phyloP scores from a whole-genome alignment of 2,329 filamentous ascomycete species.

The Sclerotinia borealis region DNA sequence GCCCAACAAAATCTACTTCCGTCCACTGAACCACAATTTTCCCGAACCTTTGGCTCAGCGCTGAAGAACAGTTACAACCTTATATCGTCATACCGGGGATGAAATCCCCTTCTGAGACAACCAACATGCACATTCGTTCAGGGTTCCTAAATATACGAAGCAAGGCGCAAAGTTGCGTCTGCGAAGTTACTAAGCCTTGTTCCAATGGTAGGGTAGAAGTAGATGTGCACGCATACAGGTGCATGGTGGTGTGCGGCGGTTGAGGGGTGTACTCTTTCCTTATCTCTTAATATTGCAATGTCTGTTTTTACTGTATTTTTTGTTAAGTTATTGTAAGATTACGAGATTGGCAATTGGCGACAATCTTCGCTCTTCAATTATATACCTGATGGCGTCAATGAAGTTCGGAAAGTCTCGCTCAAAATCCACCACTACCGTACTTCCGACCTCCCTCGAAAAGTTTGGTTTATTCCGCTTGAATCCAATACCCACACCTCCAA shows the following conservation, averaged over 20 bases:
- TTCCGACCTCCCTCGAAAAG: not conserved
- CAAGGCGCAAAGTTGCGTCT: not conserved
- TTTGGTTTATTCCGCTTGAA: conserved; percentile 7
- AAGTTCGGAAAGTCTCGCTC: not conserved
- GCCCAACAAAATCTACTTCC: not conserved
- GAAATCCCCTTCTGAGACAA: not conserved
- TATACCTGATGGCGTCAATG: not conserved
- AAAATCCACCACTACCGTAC: not conserved
- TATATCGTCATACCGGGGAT: not conserved
- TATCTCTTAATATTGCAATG: not conserved
- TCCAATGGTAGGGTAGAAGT: conserved; percentile 5
- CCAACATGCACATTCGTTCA: not conserved
- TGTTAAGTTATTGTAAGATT: not conserved
- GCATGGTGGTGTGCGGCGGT: not conserved
- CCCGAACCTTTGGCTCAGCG: not conserved
- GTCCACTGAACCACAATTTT: not conserved
- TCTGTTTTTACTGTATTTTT: not conserved
- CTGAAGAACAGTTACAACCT: not conserved
- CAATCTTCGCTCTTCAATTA: not conserved
- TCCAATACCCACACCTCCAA: not conserved
- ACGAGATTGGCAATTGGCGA: not conserved
- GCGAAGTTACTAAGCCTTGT: not conserved
- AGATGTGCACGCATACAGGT: not conserved
- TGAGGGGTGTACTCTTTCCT: not conserved
- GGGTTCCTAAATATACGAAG: not conserved